phyloP scores from a whole-genome alignment of 2,329 filamentous ascomycete species.

The Cordyceps tenuipes region DNA sequence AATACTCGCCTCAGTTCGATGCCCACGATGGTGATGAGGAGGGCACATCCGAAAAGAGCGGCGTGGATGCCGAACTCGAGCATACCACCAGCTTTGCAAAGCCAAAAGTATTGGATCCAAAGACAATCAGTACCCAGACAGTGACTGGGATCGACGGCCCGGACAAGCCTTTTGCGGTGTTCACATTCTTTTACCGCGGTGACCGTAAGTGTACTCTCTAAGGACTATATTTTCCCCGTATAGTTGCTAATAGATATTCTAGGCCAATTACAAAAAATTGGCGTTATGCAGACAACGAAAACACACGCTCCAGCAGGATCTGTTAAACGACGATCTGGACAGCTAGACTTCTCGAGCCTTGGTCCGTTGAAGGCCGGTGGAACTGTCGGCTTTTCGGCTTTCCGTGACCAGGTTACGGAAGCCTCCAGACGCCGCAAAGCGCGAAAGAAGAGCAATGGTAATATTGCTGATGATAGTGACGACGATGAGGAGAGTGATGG shows the following conservation, averaged over 20 bases:
- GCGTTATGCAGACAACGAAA: constrained; percentile 66
- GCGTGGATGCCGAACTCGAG: constrained; percentile 75
- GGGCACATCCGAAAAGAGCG: constrained; percentile 43
- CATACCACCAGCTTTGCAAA: constrained; percentile 98
- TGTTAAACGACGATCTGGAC: constrained; percentile 71
- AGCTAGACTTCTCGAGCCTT: constrained; percentile 77
- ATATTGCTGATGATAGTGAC: constrained; percentile 65
- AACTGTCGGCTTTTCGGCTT: constrained; percentile 82
- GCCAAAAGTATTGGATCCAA: constrained; percentile 90
- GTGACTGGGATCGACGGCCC: constrained; percentile 97
- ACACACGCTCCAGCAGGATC: constrained; percentile 51
- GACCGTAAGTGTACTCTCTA: constrained; percentile 59
- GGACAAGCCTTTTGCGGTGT: constrained; percentile 91
- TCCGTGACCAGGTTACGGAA: constrained; percentile 62
- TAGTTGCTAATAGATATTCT: constrained; percentile 8
- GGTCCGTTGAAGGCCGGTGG: constrained; percentile 79
- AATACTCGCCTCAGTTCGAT: constrained; percentile 96
- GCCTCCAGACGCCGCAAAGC: constrained; percentile 44
- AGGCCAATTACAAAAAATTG: constrained; percentile 97
- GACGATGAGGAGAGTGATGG: constrained; percentile 56
- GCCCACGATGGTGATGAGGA: constrained; percentile 91
- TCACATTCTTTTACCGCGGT: constrained; percentile 96
- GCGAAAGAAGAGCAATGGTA: constrained; percentile 56
- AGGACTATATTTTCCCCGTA: background rate
- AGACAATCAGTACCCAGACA: constrained; percentile 96